Evolutionary conservation across 441 rosid genomes (phyloP), one percentile per base, ranked within the genome.

Genomic region (Bocquillonia castaneifolia): DNA sequence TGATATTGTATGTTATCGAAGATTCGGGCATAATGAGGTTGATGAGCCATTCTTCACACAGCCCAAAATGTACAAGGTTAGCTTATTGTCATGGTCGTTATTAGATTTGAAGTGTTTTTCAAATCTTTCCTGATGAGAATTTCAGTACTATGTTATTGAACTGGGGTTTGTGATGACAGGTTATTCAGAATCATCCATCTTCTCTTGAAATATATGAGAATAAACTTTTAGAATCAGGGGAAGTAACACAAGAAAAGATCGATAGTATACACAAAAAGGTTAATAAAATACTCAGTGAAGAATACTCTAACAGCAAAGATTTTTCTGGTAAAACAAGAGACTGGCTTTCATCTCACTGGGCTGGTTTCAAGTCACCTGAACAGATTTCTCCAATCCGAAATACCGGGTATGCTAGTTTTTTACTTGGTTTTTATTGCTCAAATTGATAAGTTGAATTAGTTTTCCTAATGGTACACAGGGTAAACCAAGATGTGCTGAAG

Each of bases 331-430:
- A 88, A 68, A 81, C 80, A 72, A 87, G 98, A 74, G 99, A 92
- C 57, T 94, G 99, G 99, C 99, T 94, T 74, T 82, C 98, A 8
- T 86, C 99, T 71, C 89, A 92, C 72, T 94, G 99, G 99, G 72
- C 89, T 68, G 98, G 99, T 42, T 94, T 90, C 71, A 92, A 94
- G 81, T 90, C 99, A 64, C 98, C 99, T 42, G 97, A 94, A 78
- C 97, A 94, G 81, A 80, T 92, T 76, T 94, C 99, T 54, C 93
- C 98, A 58, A 71, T 90, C 72, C 76, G 98, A 66, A 94, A 94
- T 77, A 94, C 99, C 47, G 99, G 99, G 97, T 94, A 77, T 67
- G 75, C 67, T 53, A 63, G 51, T n/a, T 20, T 42, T 17, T n/a
- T n/a, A n/a, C 36, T 64, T 56, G 14, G n/a, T n/a, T n/a, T n/a